phyloP scores from a whole-genome alignment of 2,329 filamentous ascomycete species.

The Xylariaceae sp. region DNA sequence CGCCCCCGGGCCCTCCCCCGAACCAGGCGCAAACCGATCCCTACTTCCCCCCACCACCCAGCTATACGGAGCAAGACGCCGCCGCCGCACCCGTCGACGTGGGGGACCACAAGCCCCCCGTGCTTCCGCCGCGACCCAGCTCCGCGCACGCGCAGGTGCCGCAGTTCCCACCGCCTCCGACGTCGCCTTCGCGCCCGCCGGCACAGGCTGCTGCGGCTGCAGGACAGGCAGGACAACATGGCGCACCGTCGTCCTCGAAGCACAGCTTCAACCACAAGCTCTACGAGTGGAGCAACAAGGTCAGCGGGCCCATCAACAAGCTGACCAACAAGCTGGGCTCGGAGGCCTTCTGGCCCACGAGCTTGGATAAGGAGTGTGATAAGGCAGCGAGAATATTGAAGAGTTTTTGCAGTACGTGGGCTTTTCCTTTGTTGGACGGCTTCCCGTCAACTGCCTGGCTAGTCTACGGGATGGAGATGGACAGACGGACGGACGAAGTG shows the following conservation, averaged over 20 bases:
- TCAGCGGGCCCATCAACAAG: constrained; percentile 75
- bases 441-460: no score
- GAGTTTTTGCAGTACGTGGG: constrained; percentile 77
- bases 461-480: background rate
- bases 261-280: constrained; percentile 20
- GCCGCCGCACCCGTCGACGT: constrained; percentile 4
- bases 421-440: no score
- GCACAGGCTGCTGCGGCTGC: background rate
- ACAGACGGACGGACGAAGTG: no score
- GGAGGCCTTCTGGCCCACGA: constrained; percentile 85
- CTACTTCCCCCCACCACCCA: constrained; percentile 20
- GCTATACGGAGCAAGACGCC: constrained; percentile 13
- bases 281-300: constrained; percentile 38
- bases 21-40: constrained; percentile 2
- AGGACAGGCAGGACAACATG: background rate
- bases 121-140: constrained; percentile 19
- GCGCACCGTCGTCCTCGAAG: constrained; percentile 12
- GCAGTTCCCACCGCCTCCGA: constrained; percentile 16
- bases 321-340: constrained; percentile 80
- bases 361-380: constrained; percentile 85
- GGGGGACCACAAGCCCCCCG: constrained; percentile 21
- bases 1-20: constrained; percentile 15
- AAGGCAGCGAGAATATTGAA: constrained; percentile 84
- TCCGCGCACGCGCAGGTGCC: constrained; percentile 11
- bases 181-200: constrained; percentile 1